A percentile compares a stretch with the other conserved stretches of the same genome.
Conservation (phyloP, 164 flowering plant genomes). For the Taxillus chinensis region DNA sequence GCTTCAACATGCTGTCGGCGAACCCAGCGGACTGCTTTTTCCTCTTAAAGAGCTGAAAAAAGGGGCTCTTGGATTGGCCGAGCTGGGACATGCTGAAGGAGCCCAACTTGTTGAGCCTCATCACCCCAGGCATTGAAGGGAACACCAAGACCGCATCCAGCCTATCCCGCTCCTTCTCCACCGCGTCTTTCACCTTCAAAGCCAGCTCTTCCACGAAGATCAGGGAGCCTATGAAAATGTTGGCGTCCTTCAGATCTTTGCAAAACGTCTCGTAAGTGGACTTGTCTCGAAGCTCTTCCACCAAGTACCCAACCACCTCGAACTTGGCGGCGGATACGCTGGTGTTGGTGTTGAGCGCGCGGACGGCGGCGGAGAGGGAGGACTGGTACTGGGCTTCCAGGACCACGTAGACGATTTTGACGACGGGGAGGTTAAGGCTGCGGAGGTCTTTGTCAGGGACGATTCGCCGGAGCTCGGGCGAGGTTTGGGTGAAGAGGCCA, state of each 20-base stretch:
- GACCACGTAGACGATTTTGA: conserved; percentile 90
- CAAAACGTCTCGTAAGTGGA: conserved; percentile 60
- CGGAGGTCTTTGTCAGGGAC: conserved; percentile 41
- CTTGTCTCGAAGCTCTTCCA: conserved; percentile 85
- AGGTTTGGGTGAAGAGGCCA: conserved; percentile 91
- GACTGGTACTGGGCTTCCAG: conserved; percentile 97
- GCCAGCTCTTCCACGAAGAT: conserved; percentile 98
- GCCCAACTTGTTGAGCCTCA: conserved; percentile 93
- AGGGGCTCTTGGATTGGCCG: conserved; percentile 94
- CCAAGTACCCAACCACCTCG: conserved; percentile 93
- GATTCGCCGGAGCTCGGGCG: conserved; percentile 81
- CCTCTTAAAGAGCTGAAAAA: conserved; percentile 88
- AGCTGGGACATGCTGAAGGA: conserved; percentile 94
- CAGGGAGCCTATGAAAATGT: conserved; percentile 88
- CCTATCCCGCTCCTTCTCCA: conserved; percentile 90
- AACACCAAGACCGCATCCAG: conserved; percentile 93
- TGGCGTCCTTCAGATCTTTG: conserved; percentile 81
- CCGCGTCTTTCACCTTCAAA: conserved; percentile 72
- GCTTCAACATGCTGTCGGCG: conserved; percentile 92
- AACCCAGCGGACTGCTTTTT: conserved; percentile 85
- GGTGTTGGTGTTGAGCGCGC: conserved; percentile 37
- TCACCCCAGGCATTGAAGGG: conserved; percentile 99
- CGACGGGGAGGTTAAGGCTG: conserved; percentile 44
- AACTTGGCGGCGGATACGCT: conserved; percentile 32
- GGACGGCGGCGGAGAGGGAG: conserved; percentile 74